Percentiles rank a stretch among this genome's conserved stretches.
phyloP scores from a whole-genome alignment of 305 asterid genomes.

The Fraxinus angustifolia region DNA sequence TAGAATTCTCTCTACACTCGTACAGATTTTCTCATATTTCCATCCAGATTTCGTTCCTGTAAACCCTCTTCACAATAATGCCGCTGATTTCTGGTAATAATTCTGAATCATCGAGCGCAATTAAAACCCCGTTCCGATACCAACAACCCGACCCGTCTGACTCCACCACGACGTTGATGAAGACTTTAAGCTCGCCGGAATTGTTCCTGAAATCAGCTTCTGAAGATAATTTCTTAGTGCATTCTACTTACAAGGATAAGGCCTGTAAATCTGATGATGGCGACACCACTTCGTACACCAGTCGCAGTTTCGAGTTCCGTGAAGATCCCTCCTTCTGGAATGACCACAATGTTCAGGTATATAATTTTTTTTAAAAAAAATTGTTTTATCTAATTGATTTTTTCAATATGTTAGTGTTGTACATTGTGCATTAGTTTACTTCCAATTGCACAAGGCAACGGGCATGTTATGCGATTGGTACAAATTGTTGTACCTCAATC shows the following conservation, averaged over 20 bases:
- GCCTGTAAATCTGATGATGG: slow-evolving; percentile 34
- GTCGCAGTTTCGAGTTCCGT: slow-evolving; percentile 58
- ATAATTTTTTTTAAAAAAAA: neutral
- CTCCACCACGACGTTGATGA: slow-evolving; percentile 30
- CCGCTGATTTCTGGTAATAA: slow-evolving; percentile 46
- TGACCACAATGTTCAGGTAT: slow-evolving; percentile 91
- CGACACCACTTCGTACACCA: slow-evolving; percentile 20
- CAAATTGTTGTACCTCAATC: neutral
- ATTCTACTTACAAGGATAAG: slow-evolving; percentile 30
- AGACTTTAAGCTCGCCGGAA: slow-evolving; percentile 71
- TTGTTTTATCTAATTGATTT: neutral
- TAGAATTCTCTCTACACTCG: neutral
- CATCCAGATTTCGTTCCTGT: neutral
- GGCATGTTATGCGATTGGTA: neutral
- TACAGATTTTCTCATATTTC: neutral
- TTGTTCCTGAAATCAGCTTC: slow-evolving; percentile 46
- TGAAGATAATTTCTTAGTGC: slow-evolving; percentile 30
- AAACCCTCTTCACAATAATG: slow-evolving; percentile 27
- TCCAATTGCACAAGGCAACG: neutral
- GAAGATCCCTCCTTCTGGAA: slow-evolving; percentile 87
- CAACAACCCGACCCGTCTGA: slow-evolving; percentile 33
- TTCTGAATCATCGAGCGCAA: slow-evolving; percentile 51
- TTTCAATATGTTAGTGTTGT: neutral
- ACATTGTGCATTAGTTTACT: neutral
- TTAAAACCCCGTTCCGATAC: slow-evolving; percentile 58